A percentile compares a stretch with the other conserved stretches of the same genome.
These are phyloP conservation scores for Rubia peregrina DNA, from an alignment of 305 asterid species.

Conservation along the genomic window DNA sequence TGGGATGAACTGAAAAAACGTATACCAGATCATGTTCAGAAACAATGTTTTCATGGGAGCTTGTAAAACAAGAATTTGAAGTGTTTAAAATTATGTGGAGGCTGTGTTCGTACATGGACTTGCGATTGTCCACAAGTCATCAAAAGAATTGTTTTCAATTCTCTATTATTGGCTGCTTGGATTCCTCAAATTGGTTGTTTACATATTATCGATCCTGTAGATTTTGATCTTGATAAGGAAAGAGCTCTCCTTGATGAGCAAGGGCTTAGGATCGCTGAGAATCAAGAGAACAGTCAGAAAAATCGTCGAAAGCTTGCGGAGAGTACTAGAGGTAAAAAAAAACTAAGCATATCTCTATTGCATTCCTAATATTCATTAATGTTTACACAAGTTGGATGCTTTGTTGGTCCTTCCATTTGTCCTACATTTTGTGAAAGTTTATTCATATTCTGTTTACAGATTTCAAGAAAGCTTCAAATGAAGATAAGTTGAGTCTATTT, in stretches of 20 bases:
- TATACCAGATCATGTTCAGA: neutral
- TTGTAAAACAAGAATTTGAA: neutral
- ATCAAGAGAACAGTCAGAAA: slow-evolving; percentile 96
- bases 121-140: neutral
- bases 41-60: neutral
- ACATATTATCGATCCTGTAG: slow-evolving; percentile 28
- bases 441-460: slow-evolving; percentile 33
- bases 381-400: neutral
- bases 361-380: neutral
- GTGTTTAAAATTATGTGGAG: neutral
- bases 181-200: neutral
- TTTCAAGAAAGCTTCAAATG: slow-evolving; percentile 88
- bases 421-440: neutral
- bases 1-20: neutral
- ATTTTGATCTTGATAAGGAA: slow-evolving; percentile 93
- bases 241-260: slow-evolving; percentile 79
- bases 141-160: neutral
- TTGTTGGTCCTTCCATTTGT: neutral
- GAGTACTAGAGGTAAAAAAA: slow-evolving; percentile 91
- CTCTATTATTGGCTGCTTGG: slow-evolving; percentile 5
- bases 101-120: neutral
- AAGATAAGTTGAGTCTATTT: slow-evolving; percentile 73
- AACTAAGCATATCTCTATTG: neutral
- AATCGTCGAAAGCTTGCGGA: slow-evolving; percentile 97
- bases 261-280: slow-evolving; percentile 92